A percentile compares a stretch with the other conserved stretches of the same genome.
Evolutionary conservation across 2,329 filamentous ascomycete species (phyloP).

Genomic region (Gaeumannomyces sp.): DNA sequence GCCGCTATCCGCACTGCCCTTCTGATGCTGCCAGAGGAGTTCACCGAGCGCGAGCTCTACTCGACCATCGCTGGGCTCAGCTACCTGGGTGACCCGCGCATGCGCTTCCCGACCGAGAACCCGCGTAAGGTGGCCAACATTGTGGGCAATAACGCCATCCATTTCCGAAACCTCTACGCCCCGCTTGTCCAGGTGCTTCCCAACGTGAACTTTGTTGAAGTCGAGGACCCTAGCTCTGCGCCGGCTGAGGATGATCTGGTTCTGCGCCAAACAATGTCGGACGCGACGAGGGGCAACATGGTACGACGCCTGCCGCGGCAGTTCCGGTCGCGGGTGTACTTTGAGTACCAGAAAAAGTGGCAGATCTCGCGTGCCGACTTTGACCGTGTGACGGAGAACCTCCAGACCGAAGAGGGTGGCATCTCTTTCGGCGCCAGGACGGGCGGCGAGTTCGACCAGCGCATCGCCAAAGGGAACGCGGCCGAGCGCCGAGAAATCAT

Average conservation of each 20-base stretch:
- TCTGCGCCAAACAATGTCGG: slow-evolving; percentile 87
- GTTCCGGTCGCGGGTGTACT: slow-evolving; percentile 87
- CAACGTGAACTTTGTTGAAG: slow-evolving; percentile 72
- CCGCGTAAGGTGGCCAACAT: slow-evolving; percentile 92
- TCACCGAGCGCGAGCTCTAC: slow-evolving; percentile 85
- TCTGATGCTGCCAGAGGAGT: slow-evolving; percentile 73
- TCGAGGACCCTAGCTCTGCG: slow-evolving; percentile 46
- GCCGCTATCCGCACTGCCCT: slow-evolving; percentile 87
- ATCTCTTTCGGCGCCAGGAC: slow-evolving; percentile 64
- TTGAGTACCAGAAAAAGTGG: slow-evolving; percentile 89
- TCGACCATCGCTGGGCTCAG: slow-evolving; percentile 86
- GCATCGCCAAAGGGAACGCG: slow-evolving; percentile 67
- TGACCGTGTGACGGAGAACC: slow-evolving; percentile 73
- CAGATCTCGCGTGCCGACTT: slow-evolving; percentile 80
- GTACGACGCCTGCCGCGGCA: slow-evolving; percentile 80
- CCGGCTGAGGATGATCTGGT: slow-evolving; percentile 51
- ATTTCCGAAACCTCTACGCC: slow-evolving; percentile 87
- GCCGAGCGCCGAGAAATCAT: slow-evolving; percentile 65
- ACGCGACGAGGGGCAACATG: slow-evolving; percentile 88
- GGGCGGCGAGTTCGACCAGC: slow-evolving; percentile 78
- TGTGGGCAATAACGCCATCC: slow-evolving; percentile 80
- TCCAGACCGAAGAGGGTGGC: slow-evolving; percentile 61
- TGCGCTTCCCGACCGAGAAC: slow-evolving; percentile 85
- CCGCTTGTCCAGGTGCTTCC: slow-evolving; percentile 85
- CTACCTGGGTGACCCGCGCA: slow-evolving; percentile 94